phyloP scores from a whole-genome alignment of 441 rosid genomes.

The Gossypium schwendimanii region DNA sequence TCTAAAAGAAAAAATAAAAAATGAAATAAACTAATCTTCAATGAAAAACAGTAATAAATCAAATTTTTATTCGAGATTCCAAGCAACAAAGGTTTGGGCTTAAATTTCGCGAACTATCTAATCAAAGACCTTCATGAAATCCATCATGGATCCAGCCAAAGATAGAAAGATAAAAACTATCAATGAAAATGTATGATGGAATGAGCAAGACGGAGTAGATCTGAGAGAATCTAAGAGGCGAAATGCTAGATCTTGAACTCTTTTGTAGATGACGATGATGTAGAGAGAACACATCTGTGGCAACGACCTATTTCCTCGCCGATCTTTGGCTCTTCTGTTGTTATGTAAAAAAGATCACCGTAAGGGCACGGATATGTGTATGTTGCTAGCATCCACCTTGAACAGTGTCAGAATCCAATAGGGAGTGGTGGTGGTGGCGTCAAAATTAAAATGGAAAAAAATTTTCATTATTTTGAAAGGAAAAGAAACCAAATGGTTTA shows the following conservation, averaged over 20 bases:
- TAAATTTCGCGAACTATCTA: slow-evolving; percentile 95
- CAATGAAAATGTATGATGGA: neutral
- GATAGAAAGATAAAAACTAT: neutral
- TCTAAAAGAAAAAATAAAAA: slow-evolving; percentile 28
- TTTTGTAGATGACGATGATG: slow-evolving; percentile 41
- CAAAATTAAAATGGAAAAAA: too few relatives aligned
- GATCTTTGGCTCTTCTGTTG: slow-evolving; percentile 63
- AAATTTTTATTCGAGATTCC: slow-evolving; percentile 6
- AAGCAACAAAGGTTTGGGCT: slow-evolving; percentile 15
- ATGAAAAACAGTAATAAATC: neutral
- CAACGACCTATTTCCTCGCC: slow-evolving; percentile 28
- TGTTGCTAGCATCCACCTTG: slow-evolving; percentile 7
- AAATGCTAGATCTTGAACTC: neutral
- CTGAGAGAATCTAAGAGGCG: neutral
- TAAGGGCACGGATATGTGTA: slow-evolving; percentile 86
- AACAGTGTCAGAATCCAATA: too few relatives aligned
- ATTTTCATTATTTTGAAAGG: too few relatives aligned
- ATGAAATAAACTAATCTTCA: neutral
- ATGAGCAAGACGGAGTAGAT: neutral
- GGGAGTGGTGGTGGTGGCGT: too few relatives aligned
- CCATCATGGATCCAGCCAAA: slow-evolving; percentile 53
- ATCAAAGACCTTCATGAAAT: slow-evolving; percentile 96
- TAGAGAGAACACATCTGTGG: slow-evolving; percentile 79
- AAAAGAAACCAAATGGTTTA: too few relatives aligned
- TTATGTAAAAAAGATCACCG: slow-evolving; percentile 81